Base-by-base conservation (phyloP, 805 yeast genomes). In the Candida xiaguanensis region DNA sequence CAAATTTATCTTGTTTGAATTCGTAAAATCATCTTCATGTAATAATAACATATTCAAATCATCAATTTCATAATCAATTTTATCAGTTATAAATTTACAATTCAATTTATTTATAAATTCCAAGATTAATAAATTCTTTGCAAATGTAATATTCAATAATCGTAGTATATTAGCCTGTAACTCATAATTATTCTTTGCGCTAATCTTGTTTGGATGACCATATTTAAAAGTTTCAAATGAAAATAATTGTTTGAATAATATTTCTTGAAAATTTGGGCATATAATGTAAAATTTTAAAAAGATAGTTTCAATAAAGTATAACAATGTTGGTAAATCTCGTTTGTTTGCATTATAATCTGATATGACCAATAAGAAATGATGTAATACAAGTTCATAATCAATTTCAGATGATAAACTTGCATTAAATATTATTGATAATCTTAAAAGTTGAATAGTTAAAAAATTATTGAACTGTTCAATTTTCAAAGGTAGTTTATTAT, bases 321-420 rank as follows among this genome's bases (percentile, higher is more conserved):
- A 26, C 33, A 61, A 34, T 3, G 31, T 33, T 3, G 16, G 23
- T 15, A 32, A 42, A 14, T 47, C 53, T 20, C 38, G n/a, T 34
- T 50, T 46, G 38, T 54, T 55, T 24, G 55, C 42, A 43, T 58
- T 58, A 39, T 50, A 63, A 45, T 66, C 72, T 14, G 57, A 50
- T 16, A 53, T 29, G 1, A 52, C 40, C 12, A 42, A 39, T 24
- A 51, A 34, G 28, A 55, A 42, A 8, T 20, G 18, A 11, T 18
- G 12, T 9, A 39, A 8, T 18, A 33, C 13, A 18, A 7, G 3
- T 4, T 26, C n/a, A 13, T 9, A n/a, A 12, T 26, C 32, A 8
- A 17, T 16, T 5, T 13, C 15, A 11, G 6, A 15, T n/a, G n/a
- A 12, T 20, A 42, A 19, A n/a, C 26, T 11, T 47, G 40, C 32